These are phyloP conservation scores for Drechslerella coelobrocha DNA, from an alignment of 2,329 filamentous ascomycete genomes.

Conservation along the genomic window DNA sequence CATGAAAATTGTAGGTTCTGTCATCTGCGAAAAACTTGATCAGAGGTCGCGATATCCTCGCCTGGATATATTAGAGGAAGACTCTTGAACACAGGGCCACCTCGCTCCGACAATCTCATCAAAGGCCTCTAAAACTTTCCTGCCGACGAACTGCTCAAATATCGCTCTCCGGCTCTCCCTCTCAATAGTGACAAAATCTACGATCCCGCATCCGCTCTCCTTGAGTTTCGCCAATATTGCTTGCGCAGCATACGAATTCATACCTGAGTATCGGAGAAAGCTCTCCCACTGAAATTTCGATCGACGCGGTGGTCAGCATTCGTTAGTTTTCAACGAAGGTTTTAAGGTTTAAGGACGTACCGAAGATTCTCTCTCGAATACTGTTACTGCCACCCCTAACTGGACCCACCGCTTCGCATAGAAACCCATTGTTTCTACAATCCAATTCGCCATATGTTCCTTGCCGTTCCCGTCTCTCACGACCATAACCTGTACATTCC, in stretches of 20 bases:
- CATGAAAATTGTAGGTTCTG: no score
- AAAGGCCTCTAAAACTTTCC: constrained; percentile 24
- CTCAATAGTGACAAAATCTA: constrained; percentile 44
- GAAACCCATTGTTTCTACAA: constrained; percentile 14
- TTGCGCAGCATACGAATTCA: constrained; percentile 41
- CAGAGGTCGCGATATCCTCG: no score
- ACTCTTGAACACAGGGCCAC: constrained; percentile 3
- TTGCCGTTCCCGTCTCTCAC: background rate
- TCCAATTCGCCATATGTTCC: constrained; percentile 13
- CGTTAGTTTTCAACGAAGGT: no score
- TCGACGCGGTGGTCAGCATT: background rate
- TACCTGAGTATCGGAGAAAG: constrained; percentile 36
- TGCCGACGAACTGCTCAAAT: constrained; percentile 37
- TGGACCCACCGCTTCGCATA: constrained; percentile 20
- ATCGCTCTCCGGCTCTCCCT: constrained; percentile 27
- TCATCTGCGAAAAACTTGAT: no score
- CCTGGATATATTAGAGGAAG: no score
- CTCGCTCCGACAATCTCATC: constrained; percentile 23
- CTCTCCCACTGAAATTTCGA: constrained; percentile 31
- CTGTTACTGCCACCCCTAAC: constrained; percentile 6
- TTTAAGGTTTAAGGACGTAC: no score
- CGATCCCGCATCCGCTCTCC: constrained; percentile 23
- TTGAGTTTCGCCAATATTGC: constrained; percentile 31
- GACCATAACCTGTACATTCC: constrained; percentile 14
- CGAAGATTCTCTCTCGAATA: constrained; percentile 20